Evolutionary conservation across 129 eudicot species (phyloP).

Genomic region (Dittrichia graveolens): DNA sequence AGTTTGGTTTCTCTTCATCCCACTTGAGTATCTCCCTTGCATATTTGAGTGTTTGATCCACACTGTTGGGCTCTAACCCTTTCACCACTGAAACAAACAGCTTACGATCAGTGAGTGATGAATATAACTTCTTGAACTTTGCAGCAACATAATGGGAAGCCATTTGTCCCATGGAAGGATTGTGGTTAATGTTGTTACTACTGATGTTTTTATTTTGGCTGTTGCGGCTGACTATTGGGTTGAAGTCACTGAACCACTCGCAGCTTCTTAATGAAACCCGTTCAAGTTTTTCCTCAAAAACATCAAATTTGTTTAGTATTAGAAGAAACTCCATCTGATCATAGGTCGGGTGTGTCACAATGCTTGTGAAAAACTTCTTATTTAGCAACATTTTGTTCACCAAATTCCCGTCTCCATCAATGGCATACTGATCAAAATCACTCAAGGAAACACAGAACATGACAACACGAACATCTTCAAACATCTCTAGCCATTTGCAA

Average conservation of each 20-base stretch:
- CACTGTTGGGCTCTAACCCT: slow-evolving; percentile 80
- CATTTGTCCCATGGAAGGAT: slow-evolving; percentile 85
- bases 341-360: slow-evolving; percentile 82
- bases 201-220: slow-evolving; percentile 51
- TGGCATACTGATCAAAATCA: slow-evolving; percentile 66
- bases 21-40: slow-evolving; percentile 87
- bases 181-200: slow-evolving; percentile 61
- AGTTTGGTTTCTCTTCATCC: slow-evolving; percentile 84
- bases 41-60: slow-evolving; percentile 77
- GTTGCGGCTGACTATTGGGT: slow-evolving; percentile 71
- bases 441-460: slow-evolving; percentile 82
- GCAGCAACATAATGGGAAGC: slow-evolving; percentile 84
- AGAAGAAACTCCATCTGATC: slow-evolving; percentile 87
- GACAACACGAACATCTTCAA: slow-evolving; percentile 89
- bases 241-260: slow-evolving; percentile 91
- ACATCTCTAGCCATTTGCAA: slow-evolving; percentile 96
- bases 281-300: slow-evolving; percentile 84
- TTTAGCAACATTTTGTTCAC: slow-evolving; percentile 81
- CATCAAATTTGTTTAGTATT: slow-evolving; percentile 77
- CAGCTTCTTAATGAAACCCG: slow-evolving; percentile 62
- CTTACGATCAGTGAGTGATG: slow-evolving; percentile 66
- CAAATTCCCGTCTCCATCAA: slow-evolving; percentile 53
- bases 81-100: slow-evolving; percentile 77
- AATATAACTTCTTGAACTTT: slow-evolving; percentile 77
- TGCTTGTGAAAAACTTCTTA: slow-evolving; percentile 74